Evolutionary conservation across 225 moss, liverwort and hornwort species (phyloP), one percentile per base, ranked within the genome.

Genomic region (Thuidium tamariscinum): DNA sequence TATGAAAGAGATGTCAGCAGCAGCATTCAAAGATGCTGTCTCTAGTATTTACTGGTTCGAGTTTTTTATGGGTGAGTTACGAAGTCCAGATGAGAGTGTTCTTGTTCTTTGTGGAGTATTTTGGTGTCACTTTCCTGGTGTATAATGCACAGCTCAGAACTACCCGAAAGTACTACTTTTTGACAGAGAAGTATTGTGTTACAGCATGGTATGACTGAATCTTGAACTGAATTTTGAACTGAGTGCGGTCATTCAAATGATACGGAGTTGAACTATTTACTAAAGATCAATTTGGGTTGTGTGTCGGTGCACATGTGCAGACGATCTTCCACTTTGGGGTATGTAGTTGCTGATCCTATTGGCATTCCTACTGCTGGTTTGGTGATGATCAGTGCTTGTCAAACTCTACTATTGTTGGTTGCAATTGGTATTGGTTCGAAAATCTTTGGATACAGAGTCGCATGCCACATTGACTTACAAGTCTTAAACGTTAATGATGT

Each of bases 321-420:
- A 99, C 81, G 98, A 99, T 87, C 93, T 99, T 74, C 98, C 98
- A 86, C 96, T 99, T 46, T 99, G 98, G 98, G 98, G 98, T 99
- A 90, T 83, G 94, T 88, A 44, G 46, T 72, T 29, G 41, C 63
- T 62, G 74, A 59, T 66, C 80, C 64, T 75, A 73, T 71, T 46
- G 56, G 34, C 74, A n/a, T 14, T 73, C 30, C 16, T 77, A n/a
- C 17, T 77, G 29, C 74, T 75, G 68, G 61, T 79, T 80, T 74
- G 44, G 52, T 79, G 74, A 67, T 54, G 21, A 73, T 60, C 54
- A 65, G 23, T 84, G 64, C 66, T 63, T 82, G 68, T 69, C 29
- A 69, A 56, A 81, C 55, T 80, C 17, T 57, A 63, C 36, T 22
- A 46, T 34, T 68, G 75, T 34, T 61, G 65, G 74, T 86, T 69